Base-by-base conservation (phyloP, 495 filamentous ascomycete species). In the Trichoderma erinaceum region DNA sequence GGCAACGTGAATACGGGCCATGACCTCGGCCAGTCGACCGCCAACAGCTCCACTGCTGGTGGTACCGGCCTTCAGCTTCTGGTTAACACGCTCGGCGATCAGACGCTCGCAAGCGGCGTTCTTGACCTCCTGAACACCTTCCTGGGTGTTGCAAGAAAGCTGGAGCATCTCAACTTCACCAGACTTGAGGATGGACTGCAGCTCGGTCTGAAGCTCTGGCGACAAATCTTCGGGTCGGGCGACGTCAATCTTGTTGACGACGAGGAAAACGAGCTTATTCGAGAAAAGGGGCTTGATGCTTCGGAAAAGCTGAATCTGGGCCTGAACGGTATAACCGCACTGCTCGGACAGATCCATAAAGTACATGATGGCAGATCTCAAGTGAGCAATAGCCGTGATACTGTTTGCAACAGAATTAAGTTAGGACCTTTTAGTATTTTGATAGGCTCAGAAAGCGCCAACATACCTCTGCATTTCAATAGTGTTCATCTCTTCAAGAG, bases 341-440 rank as follows among this genome's bases (percentile, higher is more conserved):
- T 97, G 93, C 80, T 98, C 96, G 21, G 91, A 95, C 68, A 98
- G 85, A 80, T 98, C 95, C 88, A 99, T 97, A 79, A 99, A 99
- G 79, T 97, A 99, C 67, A 97, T 82, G 68, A 98, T 93, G 29
- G 93, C 93, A 38, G 92, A 93, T 64, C 95, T 88, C 68, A 99
- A 81, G 84, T 99, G 95, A 56, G 95, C 95, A 79, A 99, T 96
- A 12, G 95, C 95, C 15, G 94, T 97, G 70, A 99, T 97, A 18
- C 89, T 61, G 6, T 61, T 15, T 32, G 2, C 7, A 38, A 93
- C 5, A 61, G 25, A 1, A 18, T 13, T 16, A 2, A 10, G 16
- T 61, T 29, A 61, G 56, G 3, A 61, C n/a, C n/a, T 29, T 32
- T 23, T 1, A 21, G 0, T 0, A 12, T 29, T 27, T 29, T 8